phyloP scores from a whole-genome alignment of 106 monocot genomes.

The Allium cepa region DNA sequence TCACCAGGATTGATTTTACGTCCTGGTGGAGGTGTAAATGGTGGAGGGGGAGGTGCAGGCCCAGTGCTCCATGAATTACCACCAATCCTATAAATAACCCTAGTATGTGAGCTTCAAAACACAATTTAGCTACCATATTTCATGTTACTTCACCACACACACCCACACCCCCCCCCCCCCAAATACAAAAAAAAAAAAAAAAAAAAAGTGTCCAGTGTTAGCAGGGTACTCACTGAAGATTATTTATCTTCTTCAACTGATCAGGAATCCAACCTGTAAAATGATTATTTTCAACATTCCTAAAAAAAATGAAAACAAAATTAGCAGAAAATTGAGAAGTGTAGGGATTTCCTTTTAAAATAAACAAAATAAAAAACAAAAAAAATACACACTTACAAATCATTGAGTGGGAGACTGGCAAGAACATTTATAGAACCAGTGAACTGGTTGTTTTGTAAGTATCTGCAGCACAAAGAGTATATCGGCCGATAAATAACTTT shows the following conservation, averaged over 20 bases:
- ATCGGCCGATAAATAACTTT: background rate
- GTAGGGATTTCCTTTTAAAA: background rate
- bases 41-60: slow-evolving; percentile 61
- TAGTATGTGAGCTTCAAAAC: background rate
- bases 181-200: background rate
- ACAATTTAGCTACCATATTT: background rate
- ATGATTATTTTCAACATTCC: slow-evolving; percentile 82
- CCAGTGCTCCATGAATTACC: slow-evolving; percentile 72
- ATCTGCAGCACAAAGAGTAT: slow-evolving; percentile 29
- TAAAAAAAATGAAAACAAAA: slow-evolving; percentile 3
- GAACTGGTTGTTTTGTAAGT: slow-evolving; percentile 83
- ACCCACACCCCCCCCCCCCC: background rate
- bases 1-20: slow-evolving; percentile 34
- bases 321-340: too few relatives aligned
- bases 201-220: background rate
- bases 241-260: slow-evolving; percentile 57
- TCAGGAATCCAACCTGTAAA: slow-evolving; percentile 84
- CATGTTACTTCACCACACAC: background rate
- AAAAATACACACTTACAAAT: slow-evolving; percentile 44
- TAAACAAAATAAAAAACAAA: background rate
- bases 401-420: slow-evolving; percentile 55
- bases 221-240: slow-evolving; percentile 47
- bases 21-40: slow-evolving; percentile 30
- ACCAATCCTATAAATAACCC: slow-evolving; percentile 30
- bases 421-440: slow-evolving; percentile 72